phyloP scores from a whole-genome alignment of 2,329 filamentous ascomycete genomes.

The Pseudohalonectria lignicola region DNA sequence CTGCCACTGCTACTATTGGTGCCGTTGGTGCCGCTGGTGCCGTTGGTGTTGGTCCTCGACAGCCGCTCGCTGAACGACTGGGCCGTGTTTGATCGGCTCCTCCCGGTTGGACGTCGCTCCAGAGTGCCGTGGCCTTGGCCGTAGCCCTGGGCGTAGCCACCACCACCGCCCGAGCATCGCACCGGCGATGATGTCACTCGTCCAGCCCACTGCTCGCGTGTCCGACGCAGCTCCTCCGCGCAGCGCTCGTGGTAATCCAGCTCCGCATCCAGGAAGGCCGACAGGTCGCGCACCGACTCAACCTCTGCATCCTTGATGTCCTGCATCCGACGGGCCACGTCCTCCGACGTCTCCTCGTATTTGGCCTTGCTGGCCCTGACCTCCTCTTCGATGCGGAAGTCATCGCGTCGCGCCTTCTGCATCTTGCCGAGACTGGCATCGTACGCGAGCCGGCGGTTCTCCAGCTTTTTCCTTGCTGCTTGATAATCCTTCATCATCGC shows the following conservation, averaged over 20 bases:
- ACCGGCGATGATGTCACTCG: background rate
- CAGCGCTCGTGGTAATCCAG: conserved; percentile 87
- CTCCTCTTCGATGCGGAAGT: conserved; percentile 89
- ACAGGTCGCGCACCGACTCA: conserved; percentile 72
- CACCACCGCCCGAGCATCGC: conserved; percentile 6
- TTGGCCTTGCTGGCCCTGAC: conserved; percentile 84
- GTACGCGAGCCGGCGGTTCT: conserved; percentile 78
- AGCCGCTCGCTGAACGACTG: conserved; percentile 27
- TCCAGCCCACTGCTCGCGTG: conserved; percentile 31
- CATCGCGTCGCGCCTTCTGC: conserved; percentile 88
- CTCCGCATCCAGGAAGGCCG: conserved; percentile 76
- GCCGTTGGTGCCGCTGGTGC: conserved; percentile 16
- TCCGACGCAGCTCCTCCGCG: conserved; percentile 63
- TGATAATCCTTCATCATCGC: conserved; percentile 98
- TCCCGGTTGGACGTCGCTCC: conserved; percentile 17
- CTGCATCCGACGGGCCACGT: conserved; percentile 85
- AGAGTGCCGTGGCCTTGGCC: conserved; percentile 6
- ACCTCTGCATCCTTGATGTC: conserved; percentile 89
- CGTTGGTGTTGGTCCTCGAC: conserved; percentile 23
- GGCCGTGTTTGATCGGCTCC: conserved; percentile 36
- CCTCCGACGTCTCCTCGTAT: conserved; percentile 90
- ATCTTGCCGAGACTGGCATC: conserved; percentile 83
- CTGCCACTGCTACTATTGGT: background rate
- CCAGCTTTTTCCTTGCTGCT: conserved; percentile 85
- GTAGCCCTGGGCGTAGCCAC: conserved; percentile 8